Conservation (phyloP, 176 grass and related monocot genomes). For the Bolboschoenus planiculmis region DNA sequence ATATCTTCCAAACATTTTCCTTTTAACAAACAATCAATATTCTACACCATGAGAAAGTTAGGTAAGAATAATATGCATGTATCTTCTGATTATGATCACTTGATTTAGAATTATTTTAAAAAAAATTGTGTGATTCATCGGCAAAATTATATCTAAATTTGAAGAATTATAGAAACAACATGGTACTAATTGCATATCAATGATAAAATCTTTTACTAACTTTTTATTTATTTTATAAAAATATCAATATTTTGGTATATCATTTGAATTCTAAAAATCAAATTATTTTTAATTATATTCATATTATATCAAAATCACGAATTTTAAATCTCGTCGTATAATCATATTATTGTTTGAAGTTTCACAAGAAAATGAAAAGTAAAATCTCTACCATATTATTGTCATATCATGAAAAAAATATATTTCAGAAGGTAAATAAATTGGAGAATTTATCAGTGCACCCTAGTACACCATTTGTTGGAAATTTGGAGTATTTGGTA, state of each 20-base stretch:
- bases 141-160: too few species aligned
- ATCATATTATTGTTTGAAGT: background rate
- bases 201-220: background rate
- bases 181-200: background rate
- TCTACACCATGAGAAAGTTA: background rate
- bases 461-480: background rate
- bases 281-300: background rate
- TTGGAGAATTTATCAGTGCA: background rate
- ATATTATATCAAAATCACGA: background rate
- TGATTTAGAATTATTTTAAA: background rate
- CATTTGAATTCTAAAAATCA: background rate
- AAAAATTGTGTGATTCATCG: too few species aligned
- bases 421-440: background rate
- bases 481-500: background rate
- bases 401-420: background rate
- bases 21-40: background rate
- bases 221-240: background rate
- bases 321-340: background rate
- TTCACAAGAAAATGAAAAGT: background rate
- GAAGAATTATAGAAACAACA: too few species aligned
- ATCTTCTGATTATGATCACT: background rate
- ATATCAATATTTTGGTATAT: background rate
- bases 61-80: background rate
- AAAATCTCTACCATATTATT: background rate
- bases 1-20: too few species aligned